A percentile compares a stretch with the other conserved stretches of the same genome.
phyloP scores from a whole-genome alignment of 805 yeast genomes.

The Ogataea haglerorum region DNA sequence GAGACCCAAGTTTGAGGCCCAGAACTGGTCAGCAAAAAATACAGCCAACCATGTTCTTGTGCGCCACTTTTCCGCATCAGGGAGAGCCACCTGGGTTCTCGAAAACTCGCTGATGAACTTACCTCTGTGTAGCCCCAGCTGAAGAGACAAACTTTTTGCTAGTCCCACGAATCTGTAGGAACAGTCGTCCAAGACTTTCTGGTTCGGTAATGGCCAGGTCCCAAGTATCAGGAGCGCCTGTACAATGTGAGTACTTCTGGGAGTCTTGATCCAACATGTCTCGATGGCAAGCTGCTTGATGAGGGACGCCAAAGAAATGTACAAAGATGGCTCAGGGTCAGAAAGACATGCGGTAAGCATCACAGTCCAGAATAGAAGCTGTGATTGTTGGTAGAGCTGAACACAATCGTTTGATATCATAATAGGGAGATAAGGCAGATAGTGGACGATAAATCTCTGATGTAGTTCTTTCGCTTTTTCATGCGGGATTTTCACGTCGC shows the following conservation, averaged over 20 bases:
- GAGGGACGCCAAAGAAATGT: conserved; percentile 68
- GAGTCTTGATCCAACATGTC: conserved; percentile 90
- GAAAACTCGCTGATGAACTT: conserved; percentile 88
- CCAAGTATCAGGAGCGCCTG: conserved; percentile 84
- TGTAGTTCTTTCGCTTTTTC: conserved; percentile 73
- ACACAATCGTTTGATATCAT: conserved; percentile 66
- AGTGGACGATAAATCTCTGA: conserved; percentile 58
- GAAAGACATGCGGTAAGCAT: conserved; percentile 81
- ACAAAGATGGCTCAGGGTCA: conserved; percentile 82
- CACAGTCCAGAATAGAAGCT: conserved; percentile 85
- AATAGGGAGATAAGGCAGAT: conserved; percentile 77
- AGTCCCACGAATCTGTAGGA: conserved; percentile 85
- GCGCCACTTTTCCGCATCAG: conserved; percentile 92
- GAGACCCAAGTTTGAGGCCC: conserved; percentile 83
- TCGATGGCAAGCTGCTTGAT: conserved; percentile 86
- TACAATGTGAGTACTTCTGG: conserved; percentile 88
- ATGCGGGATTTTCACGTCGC: conserved; percentile 66
- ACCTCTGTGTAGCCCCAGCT: conserved; percentile 87
- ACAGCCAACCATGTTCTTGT: conserved; percentile 90
- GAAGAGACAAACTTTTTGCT: conserved; percentile 80
- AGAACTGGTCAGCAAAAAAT: conserved; percentile 83
- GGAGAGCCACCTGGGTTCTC: conserved; percentile 81
- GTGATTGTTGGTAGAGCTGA: conserved; percentile 79
- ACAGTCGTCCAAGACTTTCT: conserved; percentile 87
- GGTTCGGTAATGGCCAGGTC: conserved; percentile 91